phyloP scores from a whole-genome alignment of 441 rosid genomes.

The Populus hybrid region DNA sequence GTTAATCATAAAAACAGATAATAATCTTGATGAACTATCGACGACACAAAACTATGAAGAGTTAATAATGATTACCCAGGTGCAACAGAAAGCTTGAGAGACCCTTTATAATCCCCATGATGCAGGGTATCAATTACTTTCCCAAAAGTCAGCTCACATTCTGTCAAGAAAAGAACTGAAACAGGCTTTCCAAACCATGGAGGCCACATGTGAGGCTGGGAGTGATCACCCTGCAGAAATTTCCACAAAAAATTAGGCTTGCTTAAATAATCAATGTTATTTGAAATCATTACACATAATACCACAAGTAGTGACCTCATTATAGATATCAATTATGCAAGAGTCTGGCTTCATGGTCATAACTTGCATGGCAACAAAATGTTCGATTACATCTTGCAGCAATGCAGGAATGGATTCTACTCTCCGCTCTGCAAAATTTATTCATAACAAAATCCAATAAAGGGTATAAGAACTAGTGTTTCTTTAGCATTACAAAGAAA shows the following conservation, averaged over 20 bases:
- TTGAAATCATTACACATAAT: conserved; percentile 5
- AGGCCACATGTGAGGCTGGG: conserved; percentile 73
- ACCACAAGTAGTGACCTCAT: too few relatives aligned
- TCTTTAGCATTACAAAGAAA: background rate
- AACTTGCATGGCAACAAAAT: conserved; percentile 51
- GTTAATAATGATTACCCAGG: conserved; percentile 61
- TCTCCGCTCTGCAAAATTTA: conserved; percentile 47
- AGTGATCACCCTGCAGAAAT: conserved; percentile 77
- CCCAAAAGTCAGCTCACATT: conserved; percentile 82
- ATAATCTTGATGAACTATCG: background rate
- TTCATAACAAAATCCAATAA: conserved; percentile 6
- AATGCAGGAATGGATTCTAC: conserved; percentile 69
- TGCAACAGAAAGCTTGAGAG: conserved; percentile 69
- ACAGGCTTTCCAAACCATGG: conserved; percentile 81
- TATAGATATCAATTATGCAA: conserved; percentile 80
- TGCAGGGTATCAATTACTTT: conserved; percentile 53
- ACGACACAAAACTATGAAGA: background rate
- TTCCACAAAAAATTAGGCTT: conserved; percentile 17
- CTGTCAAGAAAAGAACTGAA: conserved; percentile 63
- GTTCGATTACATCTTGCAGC: conserved; percentile 78
- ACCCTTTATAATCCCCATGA: conserved; percentile 78
- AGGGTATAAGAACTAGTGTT: background rate
- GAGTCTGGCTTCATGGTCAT: conserved; percentile 70
- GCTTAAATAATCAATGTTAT: background rate
- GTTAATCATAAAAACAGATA: background rate